Conservation (phyloP, 2,329 filamentous ascomycete species). For the Penicillium sp. region DNA sequence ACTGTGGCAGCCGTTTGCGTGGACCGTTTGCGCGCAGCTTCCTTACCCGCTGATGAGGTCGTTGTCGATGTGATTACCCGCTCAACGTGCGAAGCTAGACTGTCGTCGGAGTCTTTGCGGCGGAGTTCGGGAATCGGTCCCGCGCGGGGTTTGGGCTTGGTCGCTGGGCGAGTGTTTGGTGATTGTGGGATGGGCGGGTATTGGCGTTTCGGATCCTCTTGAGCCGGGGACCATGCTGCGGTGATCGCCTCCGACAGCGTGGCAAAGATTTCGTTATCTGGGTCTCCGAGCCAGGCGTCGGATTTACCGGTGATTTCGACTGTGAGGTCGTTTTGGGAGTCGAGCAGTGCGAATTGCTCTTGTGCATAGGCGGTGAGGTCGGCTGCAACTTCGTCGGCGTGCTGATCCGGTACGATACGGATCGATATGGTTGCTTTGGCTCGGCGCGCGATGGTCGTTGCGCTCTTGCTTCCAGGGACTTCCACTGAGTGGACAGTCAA, state of each 20-base stretch:
- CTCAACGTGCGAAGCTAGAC: constrained; percentile 42
- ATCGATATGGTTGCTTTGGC: constrained; percentile 87
- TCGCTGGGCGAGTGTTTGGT: constrained; percentile 15
- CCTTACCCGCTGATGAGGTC: constrained; percentile 33
- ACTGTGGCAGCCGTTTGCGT: constrained; percentile 27
- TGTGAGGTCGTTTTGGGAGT: constrained; percentile 75
- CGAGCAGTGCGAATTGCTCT: constrained; percentile 69
- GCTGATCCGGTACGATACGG: constrained; percentile 89
- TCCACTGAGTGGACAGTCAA: constrained; percentile 92
- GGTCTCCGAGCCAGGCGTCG: constrained; percentile 94
- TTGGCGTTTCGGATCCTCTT: constrained; percentile 33
- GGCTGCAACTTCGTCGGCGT: constrained; percentile 72
- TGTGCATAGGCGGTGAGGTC: constrained; percentile 67
- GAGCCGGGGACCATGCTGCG: constrained; percentile 68
- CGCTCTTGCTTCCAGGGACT: constrained; percentile 76
- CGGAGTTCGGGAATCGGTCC: constrained; percentile 25
- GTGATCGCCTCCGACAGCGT: constrained; percentile 84
- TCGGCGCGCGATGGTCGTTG: constrained; percentile 78
- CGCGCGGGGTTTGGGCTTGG: constrained; percentile 11
- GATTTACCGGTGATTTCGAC: constrained; percentile 89
- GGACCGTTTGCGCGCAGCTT: constrained; percentile 30
- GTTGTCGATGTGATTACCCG: constrained; percentile 42
- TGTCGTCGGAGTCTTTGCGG: constrained; percentile 40
- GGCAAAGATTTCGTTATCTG: constrained; percentile 84
- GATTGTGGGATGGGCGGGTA: constrained; percentile 33